phyloP scores from a whole-genome alignment of 306 rosid species.

The Psophocarpus tetragonolobus region DNA sequence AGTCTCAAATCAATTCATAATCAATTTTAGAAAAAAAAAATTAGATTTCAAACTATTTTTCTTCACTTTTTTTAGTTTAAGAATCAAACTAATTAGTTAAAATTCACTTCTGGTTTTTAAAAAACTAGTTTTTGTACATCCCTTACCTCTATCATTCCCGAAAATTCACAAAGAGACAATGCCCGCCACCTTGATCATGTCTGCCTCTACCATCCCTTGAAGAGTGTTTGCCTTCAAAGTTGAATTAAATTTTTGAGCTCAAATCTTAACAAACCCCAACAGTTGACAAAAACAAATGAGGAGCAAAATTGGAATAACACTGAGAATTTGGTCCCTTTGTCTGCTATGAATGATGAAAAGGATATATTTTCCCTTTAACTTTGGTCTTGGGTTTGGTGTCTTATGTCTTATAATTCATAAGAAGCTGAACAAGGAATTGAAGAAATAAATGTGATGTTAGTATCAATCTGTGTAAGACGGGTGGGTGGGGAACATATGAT shows the following conservation, averaged over 20 bases:
- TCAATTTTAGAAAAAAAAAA: too few species aligned
- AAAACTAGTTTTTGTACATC: too few species aligned
- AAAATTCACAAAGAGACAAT: too few species aligned
- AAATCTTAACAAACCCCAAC: not conserved
- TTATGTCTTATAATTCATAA: not conserved
- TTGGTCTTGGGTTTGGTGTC: constrained; percentile 26
- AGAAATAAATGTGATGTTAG: not conserved
- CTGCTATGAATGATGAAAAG: not conserved
- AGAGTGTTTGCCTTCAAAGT: not conserved
- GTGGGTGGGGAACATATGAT: not conserved
- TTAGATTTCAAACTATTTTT: too few species aligned
- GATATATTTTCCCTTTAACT: not conserved
- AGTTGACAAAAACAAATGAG: not conserved
- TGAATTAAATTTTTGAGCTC: not conserved
- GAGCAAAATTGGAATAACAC: not conserved
- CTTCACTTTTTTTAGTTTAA: too few species aligned
- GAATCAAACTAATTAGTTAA: too few species aligned
- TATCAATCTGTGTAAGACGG: not conserved
- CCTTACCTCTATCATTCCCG: too few species aligned
- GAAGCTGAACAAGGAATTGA: not conserved
- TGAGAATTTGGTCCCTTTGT: constrained; percentile 30
- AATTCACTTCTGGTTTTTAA: too few species aligned
- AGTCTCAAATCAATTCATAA: too few species aligned
- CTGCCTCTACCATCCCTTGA: too few species aligned
- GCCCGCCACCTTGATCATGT: too few species aligned